A percentile compares a stretch with the other conserved stretches of the same genome.
phyloP scores from a whole-genome alignment of 2,329 filamentous ascomycete species.

The Beauveria varroae region DNA sequence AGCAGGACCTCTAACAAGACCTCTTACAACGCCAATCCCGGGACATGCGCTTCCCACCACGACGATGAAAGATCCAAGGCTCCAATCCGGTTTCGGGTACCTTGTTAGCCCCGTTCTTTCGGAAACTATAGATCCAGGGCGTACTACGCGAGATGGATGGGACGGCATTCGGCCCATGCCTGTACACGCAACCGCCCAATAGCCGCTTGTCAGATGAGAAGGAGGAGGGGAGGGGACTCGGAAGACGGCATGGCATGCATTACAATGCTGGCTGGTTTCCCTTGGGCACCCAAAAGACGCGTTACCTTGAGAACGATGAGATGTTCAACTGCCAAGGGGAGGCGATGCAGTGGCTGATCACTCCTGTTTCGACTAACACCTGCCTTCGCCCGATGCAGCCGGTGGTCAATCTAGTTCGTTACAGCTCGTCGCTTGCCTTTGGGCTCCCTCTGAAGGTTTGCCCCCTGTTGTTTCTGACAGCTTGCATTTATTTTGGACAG shows the following conservation, averaged over 20 bases:
- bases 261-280: not conserved
- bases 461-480: slow-evolving; percentile 2
- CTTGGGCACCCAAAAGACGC: not conserved
- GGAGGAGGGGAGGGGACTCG: not conserved
- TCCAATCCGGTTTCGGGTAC: slow-evolving; percentile 1
- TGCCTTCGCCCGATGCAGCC: not conserved
- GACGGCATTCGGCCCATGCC: not conserved
- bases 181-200: not conserved
- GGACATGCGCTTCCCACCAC: not conserved
- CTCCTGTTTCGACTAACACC: slow-evolving; percentile 11
- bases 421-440: not conserved
- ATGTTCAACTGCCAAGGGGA: slow-evolving; percentile 6
- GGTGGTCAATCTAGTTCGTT: slow-evolving; percentile 7
- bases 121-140: not conserved
- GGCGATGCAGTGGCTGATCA: slow-evolving; percentile 1
- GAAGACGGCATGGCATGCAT: not conserved
- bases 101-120: slow-evolving; percentile 4
- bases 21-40: slow-evolving; percentile 3
- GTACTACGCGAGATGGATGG: not conserved
- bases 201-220: not conserved
- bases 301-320: not conserved
- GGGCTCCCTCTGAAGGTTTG: not conserved
- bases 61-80: not conserved
- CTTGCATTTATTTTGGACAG: slow-evolving; percentile 3
- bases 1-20: not conserved